Base-by-base conservation (phyloP, 2,329 filamentous ascomycete species). In the Penicillium vulpinum region DNA sequence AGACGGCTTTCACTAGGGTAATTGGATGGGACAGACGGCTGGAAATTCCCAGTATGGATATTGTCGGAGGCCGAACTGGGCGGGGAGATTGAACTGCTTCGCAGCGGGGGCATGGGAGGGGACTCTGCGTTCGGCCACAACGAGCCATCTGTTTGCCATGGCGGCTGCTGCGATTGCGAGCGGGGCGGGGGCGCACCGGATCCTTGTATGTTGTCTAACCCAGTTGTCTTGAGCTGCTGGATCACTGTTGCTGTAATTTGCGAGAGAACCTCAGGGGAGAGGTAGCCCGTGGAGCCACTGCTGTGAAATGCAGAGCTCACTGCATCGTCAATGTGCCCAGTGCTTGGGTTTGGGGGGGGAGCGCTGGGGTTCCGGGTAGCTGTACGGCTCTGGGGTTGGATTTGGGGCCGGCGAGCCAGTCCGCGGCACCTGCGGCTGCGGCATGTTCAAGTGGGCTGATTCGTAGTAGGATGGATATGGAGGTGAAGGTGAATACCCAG, bases 241-340 rank as follows among this genome's bases (percentile, higher is more conserved):
- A 85, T 82, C 26, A 85, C 80, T 54, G 77, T 81, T 53, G 81
- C 80, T 1, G 83, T 86, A 62, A 88, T 84, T 59, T 85, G 81
- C 46, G 83, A 81, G 49, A 88, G 79, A 22, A 88, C 75, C 8
- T 85, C 82, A 2, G 85, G 85, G 50, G 85, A 81, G 13, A 88
- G 73, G 38, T 80, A 78, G 56, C 76, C 77, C 9, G 79, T 74
- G 9, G 78, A 72, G 39, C 81, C 76, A 11, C 80, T 76, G 50
- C 79, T 78, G 62, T 82, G 76, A 58, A 85, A 83, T 10, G 83
- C 83, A 60, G 80, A 80, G 62, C 77, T 80, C 62, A 86, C 81
- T 33, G 83, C 84, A 63, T 85, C 82, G 62, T 82, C 81, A 62
- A 86, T 79, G 13, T 80, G 79, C 5, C 70, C 70, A 3, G 67